A percentile compares a stretch with the other conserved stretches of the same genome.
phyloP scores from a whole-genome alignment of 345 rosid species.

The Boechera retrofracta region DNA sequence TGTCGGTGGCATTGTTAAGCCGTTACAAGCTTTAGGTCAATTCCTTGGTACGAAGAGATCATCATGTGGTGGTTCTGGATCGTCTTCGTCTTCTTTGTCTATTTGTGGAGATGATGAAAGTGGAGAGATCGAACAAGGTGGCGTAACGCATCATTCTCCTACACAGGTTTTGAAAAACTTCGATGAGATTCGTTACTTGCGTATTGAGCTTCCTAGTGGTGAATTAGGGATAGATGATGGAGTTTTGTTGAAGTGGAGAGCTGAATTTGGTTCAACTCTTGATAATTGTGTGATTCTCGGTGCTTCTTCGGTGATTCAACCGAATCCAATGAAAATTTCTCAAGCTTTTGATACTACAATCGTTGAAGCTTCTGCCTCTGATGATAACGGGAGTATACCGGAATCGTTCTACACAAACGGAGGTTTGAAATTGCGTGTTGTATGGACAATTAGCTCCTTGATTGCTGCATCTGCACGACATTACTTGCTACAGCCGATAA shows the following conservation, averaged over 20 bases:
- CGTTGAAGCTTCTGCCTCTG: slow-evolving; percentile 40
- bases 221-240: slow-evolving; percentile 92
- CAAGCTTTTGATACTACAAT: slow-evolving; percentile 37
- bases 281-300: slow-evolving; percentile 91
- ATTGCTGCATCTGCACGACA: slow-evolving; percentile 97
- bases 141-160: slow-evolving; percentile 91
- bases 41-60: slow-evolving; percentile 65
- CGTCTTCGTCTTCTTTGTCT: slow-evolving; percentile 5
- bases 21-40: slow-evolving; percentile 74
- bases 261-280: slow-evolving; percentile 93
- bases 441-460: slow-evolving; percentile 94
- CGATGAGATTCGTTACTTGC: slow-evolving; percentile 79
- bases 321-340: slow-evolving; percentile 8
- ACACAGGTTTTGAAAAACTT: slow-evolving; percentile 91
- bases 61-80: slow-evolving; percentile 28
- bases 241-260: slow-evolving; percentile 86
- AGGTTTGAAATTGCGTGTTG: slow-evolving; percentile 87
- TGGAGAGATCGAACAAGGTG: slow-evolving; percentile 73
- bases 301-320: slow-evolving; percentile 66
- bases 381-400: slow-evolving; percentile 90
- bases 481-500: slow-evolving; percentile 86
- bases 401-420: slow-evolving; percentile 96
- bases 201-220: slow-evolving; percentile 87
- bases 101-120: slow-evolving; percentile 38
- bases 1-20: slow-evolving; percentile 75